Base-by-base conservation (phyloP, 331 rosid species). In the Cydonia oblonga region DNA sequence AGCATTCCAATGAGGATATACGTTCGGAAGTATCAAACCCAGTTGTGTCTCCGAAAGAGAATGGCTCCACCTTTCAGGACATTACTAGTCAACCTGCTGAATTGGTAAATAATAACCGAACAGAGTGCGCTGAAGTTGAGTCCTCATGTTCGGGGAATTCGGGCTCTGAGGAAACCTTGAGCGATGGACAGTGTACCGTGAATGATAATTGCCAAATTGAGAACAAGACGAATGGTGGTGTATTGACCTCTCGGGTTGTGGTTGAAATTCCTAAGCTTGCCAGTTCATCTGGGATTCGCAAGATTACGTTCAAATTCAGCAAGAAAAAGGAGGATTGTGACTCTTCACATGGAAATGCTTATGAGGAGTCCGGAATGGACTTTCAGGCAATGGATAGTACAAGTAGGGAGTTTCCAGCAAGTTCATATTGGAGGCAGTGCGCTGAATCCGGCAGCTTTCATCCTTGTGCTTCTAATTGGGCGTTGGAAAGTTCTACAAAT, bases 21-120 rank as follows among this genome's bases (percentile, higher is more conserved):
- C 87, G 89, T 59, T 93, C 98, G 1, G 98, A 93, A 74, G 97
- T 93, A 71, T 76, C 89, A 5, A 93, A 91, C 74, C 98, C 98
- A 0, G 77, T 79, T 5, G 74, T 75, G 71, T 89, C 87, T 70
- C 83, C 91, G 1, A 83, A 84, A 46, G 96, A 84, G 56, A 87
- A 93, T 40, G 77, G 79, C 15, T 81, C 77, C 22, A 62, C 78
- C 35, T 90, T 81, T 64, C 97, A 86, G 26, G 97, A 93, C 73
- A 85, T 93, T 65, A 89, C 91, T 71, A 91, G 98, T 86, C 96
- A 89, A 62, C 90, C 90, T 0, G 77, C 66, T 12, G 86, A 84
- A 79, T 72, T 78, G 30, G 82, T 9, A 2, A 84, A 74, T 28
- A 69, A 60, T 49, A 79, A 75, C 71, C 93, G 79, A 8, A 78